A percentile compares a stretch with the other conserved stretches of the same genome.
Conservation (phyloP, 2,329 filamentous ascomycete species). For the Xylaria polymorpha region DNA sequence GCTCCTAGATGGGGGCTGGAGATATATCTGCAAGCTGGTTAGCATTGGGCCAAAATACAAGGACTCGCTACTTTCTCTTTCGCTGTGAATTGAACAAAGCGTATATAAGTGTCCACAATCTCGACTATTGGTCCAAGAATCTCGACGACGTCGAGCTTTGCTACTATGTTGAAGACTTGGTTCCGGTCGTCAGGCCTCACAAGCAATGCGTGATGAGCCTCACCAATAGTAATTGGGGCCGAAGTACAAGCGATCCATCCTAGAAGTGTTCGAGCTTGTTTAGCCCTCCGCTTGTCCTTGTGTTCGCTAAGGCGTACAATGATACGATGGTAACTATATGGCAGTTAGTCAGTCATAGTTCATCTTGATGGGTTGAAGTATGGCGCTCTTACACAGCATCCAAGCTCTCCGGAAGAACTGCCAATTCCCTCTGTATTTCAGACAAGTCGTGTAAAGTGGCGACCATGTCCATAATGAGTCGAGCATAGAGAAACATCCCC, state of each 20-base stretch:
- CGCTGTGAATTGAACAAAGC: conserved; percentile 23
- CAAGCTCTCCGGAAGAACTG: conserved; percentile 9
- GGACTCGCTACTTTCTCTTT: conserved; percentile 3
- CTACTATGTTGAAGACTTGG: not conserved
- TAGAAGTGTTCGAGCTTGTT: not conserved
- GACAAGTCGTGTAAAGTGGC: not conserved
- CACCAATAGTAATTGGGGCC: not conserved
- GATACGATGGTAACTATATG: conserved; percentile 5
- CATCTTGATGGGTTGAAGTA: too few species aligned
- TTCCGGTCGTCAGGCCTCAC: not conserved
- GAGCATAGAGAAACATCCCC: conserved; percentile 20
- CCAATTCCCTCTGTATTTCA: conserved; percentile 7
- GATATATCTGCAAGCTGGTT: conserved; percentile 4
- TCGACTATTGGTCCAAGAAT: conserved; percentile 17
- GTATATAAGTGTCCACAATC: conserved; percentile 5
- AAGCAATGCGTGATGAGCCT: conserved; percentile 13
- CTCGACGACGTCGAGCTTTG: not conserved
- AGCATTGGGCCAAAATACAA: not conserved
- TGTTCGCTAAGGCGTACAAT: conserved; percentile 1
- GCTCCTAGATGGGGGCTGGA: conserved; percentile 9
- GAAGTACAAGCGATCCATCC: conserved; percentile 16
- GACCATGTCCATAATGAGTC: conserved; percentile 15
- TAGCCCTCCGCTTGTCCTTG: not conserved
- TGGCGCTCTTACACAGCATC: conserved; percentile 10
- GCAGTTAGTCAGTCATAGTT: too few species aligned